phyloP scores from a whole-genome alignment of 441 rosid species.

The Adansonia madagascariensis region DNA sequence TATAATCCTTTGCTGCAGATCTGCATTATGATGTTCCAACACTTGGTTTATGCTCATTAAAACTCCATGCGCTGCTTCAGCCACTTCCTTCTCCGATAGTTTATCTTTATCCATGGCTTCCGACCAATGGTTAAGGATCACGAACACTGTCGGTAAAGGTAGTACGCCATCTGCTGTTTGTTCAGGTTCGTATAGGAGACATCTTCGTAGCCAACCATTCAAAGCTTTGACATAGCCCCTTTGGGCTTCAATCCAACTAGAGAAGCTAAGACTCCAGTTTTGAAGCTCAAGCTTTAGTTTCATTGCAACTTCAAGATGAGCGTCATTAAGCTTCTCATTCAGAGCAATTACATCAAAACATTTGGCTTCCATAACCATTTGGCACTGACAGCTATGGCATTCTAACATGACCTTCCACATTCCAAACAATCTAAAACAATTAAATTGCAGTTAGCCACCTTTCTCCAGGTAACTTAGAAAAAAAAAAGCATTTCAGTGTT shows the following conservation, averaged over 20 bases:
- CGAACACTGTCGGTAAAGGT: conserved; percentile 27
- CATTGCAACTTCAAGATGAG: conserved; percentile 46
- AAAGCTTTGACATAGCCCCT: conserved; percentile 50
- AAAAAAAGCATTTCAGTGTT: neutral
- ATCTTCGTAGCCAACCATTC: conserved; percentile 52
- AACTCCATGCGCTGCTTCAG: conserved; percentile 34
- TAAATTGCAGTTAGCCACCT: neutral
- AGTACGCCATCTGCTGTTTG: conserved; percentile 36
- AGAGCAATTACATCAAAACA: conserved; percentile 37
- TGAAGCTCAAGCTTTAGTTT: conserved; percentile 51
- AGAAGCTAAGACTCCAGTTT: conserved; percentile 47
- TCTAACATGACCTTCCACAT: conserved; percentile 65
- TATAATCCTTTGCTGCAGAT: conserved; percentile 40
- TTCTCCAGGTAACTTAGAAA: conserved; percentile 31
- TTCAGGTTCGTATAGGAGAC: conserved; percentile 45
- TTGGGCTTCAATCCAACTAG: conserved; percentile 48
- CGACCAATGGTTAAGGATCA: conserved; percentile 29
- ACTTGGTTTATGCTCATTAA: conserved; percentile 29
- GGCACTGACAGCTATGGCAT: conserved; percentile 47
- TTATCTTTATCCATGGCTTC: conserved; percentile 27
- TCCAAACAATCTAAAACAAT: conserved; percentile 40
- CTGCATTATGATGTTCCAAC: conserved; percentile 34
- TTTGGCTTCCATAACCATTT: conserved; percentile 41
- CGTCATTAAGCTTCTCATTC: conserved; percentile 34
- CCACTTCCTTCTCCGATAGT: conserved; percentile 37